Conservation (phyloP, 2,329 filamentous ascomycete species). For the Clarireedia sp. region DNA sequence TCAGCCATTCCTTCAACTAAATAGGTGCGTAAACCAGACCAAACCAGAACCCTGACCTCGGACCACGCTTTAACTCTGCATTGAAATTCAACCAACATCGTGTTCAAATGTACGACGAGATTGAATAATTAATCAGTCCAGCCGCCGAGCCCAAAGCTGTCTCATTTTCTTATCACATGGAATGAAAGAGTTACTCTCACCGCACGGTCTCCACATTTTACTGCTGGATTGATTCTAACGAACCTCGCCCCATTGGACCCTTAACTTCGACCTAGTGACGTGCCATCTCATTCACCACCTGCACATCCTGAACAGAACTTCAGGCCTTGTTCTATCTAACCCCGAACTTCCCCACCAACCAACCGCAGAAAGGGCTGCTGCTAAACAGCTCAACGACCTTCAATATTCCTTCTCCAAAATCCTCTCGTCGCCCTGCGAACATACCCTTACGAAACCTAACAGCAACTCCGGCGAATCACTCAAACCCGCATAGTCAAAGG, state of each 20-base stretch:
- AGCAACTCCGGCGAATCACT: conserved; percentile 24
- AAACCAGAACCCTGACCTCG: too few relatives aligned
- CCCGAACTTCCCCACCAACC: conserved; percentile 10
- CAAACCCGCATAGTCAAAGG: conserved; percentile 35
- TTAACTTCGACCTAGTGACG: conserved; percentile 7
- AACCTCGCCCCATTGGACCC: background rate
- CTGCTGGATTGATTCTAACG: conserved; percentile 1
- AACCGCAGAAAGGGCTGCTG: conserved; percentile 53
- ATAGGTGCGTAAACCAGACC: too few relatives aligned
- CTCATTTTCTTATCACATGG: conserved; percentile 10
- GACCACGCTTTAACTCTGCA: background rate
- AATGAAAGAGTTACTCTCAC: conserved; percentile 3
- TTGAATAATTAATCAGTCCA: background rate
- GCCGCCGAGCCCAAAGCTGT: conserved; percentile 2
- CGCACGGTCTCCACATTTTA: conserved; percentile 6
- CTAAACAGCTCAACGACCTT: conserved; percentile 60
- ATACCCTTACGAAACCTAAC: conserved; percentile 78
- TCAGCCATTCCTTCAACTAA: background rate
- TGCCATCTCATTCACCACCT: conserved; percentile 8
- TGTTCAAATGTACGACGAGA: conserved; percentile 3
- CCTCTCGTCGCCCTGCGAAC: conserved; percentile 64
- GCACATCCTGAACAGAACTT: background rate
- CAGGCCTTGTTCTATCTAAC: background rate
- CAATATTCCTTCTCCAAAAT: conserved; percentile 77
- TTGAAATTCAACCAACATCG: conserved; percentile 6